Percentiles rank a stretch among this genome's conserved stretches.
phyloP scores from a whole-genome alignment of 305 asterid species.

The Caryopteris hybrid region DNA sequence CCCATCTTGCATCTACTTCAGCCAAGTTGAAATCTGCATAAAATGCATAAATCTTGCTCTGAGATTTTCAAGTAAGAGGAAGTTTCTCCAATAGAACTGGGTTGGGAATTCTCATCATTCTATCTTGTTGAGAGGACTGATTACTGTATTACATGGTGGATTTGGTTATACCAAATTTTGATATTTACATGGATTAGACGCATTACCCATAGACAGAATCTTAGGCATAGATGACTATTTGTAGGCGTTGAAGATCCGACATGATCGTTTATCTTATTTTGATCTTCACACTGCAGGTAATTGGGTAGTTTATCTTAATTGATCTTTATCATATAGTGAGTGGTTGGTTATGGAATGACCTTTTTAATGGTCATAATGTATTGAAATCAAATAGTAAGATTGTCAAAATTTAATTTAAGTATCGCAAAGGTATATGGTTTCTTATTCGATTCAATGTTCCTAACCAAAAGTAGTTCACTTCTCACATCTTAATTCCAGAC shows the following conservation, averaged over 20 bases:
- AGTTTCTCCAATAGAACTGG: constrained; percentile 10
- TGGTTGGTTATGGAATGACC: not conserved
- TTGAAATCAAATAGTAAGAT: not conserved
- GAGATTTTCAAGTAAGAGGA: constrained; percentile 12
- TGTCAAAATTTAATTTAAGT: not conserved
- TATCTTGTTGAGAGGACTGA: constrained; percentile 24
- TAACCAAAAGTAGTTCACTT: no score
- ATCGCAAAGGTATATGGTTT: not conserved
- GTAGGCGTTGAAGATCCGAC: not conserved
- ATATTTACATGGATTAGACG: constrained; percentile 25
- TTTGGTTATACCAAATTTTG: constrained; percentile 25
- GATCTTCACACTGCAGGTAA: constrained; percentile 6
- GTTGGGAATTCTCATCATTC: constrained; percentile 16
- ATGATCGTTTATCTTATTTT: not conserved
- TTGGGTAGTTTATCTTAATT: not conserved
- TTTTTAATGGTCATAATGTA: constrained; percentile 6
- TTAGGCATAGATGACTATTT: constrained; percentile 18
- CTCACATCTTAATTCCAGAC: no score
- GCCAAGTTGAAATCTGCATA: constrained; percentile 84
- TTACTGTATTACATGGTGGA: constrained; percentile 14
- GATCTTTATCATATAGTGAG: not conserved
- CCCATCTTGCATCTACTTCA: constrained; percentile 73
- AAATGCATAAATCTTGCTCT: not conserved
- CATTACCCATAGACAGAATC: constrained; percentile 14
- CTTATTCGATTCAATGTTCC: not conserved